phyloP scores from a whole-genome alignment of 129 eudicot genomes.

The Scalesia atractyloides region DNA sequence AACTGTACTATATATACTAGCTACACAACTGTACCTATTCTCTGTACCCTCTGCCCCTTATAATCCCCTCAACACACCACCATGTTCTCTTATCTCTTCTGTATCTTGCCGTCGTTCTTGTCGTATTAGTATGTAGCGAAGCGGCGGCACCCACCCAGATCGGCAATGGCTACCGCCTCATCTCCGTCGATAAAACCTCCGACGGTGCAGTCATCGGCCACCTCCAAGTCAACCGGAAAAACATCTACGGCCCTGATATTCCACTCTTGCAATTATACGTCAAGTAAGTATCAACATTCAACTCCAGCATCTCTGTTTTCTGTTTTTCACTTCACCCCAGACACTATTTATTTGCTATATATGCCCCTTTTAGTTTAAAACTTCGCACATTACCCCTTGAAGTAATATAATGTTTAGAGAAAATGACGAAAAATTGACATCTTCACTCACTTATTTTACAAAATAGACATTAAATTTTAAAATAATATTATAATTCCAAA shows the following conservation, averaged over 20 bases:
- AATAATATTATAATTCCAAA: no score
- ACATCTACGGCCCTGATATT: slow-evolving; percentile 87
- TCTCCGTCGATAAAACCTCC: slow-evolving; percentile 62
- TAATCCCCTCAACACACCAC: not conserved
- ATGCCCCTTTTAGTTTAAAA: not conserved
- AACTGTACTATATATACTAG: slow-evolving; percentile 15
- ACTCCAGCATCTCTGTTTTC: not conserved
- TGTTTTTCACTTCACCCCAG: not conserved
- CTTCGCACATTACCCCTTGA: not conserved
- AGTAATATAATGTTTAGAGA: not conserved
- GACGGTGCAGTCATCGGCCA: slow-evolving; percentile 80
- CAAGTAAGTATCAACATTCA: slow-evolving; percentile 50
- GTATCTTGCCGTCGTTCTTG: slow-evolving; percentile 11
- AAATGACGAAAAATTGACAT: no score
- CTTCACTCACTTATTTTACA: no score
- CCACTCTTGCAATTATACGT: slow-evolving; percentile 76
- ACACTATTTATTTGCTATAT: not conserved
- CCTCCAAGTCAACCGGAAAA: slow-evolving; percentile 67
- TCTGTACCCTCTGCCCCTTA: not conserved
- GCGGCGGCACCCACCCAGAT: slow-evolving; percentile 34
- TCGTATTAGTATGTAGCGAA: slow-evolving; percentile 18
- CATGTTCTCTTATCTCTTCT: slow-evolving; percentile 34
- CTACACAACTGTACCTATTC: slow-evolving; percentile 9
- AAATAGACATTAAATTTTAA: no score
- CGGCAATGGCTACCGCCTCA: slow-evolving; percentile 83